phyloP scores from a whole-genome alignment of 2,329 filamentous ascomycete species.

The Knufia fluminis region DNA sequence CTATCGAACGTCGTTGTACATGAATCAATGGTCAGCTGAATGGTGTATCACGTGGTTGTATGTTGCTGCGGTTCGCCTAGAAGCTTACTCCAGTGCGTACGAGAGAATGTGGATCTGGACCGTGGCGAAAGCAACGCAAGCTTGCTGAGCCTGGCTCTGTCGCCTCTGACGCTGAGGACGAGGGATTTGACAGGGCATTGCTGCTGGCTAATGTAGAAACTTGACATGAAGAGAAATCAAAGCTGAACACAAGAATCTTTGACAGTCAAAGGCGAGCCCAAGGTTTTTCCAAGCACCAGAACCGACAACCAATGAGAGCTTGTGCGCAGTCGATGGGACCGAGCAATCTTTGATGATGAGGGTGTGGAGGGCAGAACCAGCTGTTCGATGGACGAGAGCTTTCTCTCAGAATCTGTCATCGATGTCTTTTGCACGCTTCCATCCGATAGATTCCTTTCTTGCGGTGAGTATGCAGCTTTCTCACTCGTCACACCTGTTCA shows the following conservation, averaged over 20 bases:
- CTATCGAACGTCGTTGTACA: slow-evolving; percentile 1
- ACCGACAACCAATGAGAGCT: too few species aligned
- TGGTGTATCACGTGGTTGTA: slow-evolving; percentile 3
- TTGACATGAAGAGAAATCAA: too few species aligned
- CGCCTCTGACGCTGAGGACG: background rate
- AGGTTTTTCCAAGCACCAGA: too few species aligned
- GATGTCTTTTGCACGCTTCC: too few species aligned
- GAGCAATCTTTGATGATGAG: background rate
- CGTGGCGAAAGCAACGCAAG: slow-evolving; percentile 6
- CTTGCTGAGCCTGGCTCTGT: background rate
- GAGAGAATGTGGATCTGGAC: background rate
- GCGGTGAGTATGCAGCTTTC: background rate
- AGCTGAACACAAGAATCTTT: too few species aligned
- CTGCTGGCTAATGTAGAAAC: too few species aligned
- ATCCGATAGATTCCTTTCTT: background rate
- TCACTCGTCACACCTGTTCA: background rate
- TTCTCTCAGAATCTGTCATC: too few species aligned
- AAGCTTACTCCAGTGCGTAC: background rate
- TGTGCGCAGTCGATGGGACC: too few species aligned
- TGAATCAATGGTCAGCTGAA: background rate
- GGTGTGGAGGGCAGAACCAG: too few species aligned
- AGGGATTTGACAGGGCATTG: background rate
- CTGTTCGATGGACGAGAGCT: too few species aligned
- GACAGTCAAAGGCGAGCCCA: too few species aligned
- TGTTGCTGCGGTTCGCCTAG: background rate